Percentiles rank a stretch among this genome's conserved stretches.
phyloP scores from a whole-genome alignment of 805 yeast species.

The Saturnispora kantuleensis region DNA sequence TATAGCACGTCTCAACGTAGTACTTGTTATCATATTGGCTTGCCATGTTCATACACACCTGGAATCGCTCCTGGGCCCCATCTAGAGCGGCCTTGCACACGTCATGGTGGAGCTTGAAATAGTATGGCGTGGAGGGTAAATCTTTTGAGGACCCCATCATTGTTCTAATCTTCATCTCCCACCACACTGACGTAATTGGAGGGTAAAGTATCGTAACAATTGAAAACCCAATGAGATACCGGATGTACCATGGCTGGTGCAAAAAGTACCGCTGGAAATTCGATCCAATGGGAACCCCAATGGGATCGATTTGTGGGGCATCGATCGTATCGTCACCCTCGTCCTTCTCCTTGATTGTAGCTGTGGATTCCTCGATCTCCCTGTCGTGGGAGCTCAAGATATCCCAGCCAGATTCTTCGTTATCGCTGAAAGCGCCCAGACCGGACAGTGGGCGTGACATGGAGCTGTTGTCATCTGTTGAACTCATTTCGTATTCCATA shows the following conservation, averaged over 20 bases:
- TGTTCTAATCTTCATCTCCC: background rate
- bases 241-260: background rate
- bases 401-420: constrained; percentile 1
- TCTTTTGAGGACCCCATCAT: constrained; percentile 1
- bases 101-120: background rate
- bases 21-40: background rate
- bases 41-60: background rate
- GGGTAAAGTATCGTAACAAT: background rate
- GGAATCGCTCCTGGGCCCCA: background rate
- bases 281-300: background rate
- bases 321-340: background rate
- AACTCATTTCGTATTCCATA: background rate
- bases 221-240: background rate
- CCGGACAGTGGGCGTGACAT: background rate
- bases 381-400: background rate
- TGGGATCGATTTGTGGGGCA: background rate
- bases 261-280: background rate
- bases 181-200: background rate
- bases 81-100: background rate
- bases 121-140: background rate
- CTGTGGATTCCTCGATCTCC: background rate
- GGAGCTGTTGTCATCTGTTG: constrained; percentile 1
- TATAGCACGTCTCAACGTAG: background rate
- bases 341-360: background rate
- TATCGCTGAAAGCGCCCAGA: background rate